A percentile compares a stretch with the other conserved stretches of the same genome.
phyloP scores from a whole-genome alignment of 192 early-diverging fungal species.

The Rhizophlyctis rosea region DNA sequence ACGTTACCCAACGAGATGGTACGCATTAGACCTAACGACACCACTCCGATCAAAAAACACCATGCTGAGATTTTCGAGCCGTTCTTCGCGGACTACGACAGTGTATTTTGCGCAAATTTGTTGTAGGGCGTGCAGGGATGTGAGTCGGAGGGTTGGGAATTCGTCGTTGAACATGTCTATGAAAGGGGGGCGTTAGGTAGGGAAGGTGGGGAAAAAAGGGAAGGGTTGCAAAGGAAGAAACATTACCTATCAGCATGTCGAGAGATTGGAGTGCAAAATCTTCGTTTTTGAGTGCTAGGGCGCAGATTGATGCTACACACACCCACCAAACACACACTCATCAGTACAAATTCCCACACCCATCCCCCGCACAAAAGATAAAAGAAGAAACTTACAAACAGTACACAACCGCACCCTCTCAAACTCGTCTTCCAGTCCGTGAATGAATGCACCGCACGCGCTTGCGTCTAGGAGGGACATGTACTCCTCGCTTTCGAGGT shows the following conservation, averaged over 20 bases:
- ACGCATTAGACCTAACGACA: conserved; percentile 65
- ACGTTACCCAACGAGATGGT: conserved; percentile 67
- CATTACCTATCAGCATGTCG: conserved; percentile 74
- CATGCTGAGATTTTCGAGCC: conserved; percentile 68
- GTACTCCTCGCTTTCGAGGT: conserved; percentile 3
- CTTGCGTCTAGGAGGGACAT: conserved; percentile 4
- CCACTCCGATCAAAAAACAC: conserved; percentile 75
- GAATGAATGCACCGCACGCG: conserved; percentile 91
- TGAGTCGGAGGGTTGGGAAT: conserved; percentile 77
- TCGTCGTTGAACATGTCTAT: conserved; percentile 97
- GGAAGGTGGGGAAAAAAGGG: too few relatives aligned
- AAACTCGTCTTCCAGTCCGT: conserved; percentile 94
- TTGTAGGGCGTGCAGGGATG: conserved; percentile 71
- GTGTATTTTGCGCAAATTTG: conserved; percentile 59
- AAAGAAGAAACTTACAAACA: conserved; percentile 75
- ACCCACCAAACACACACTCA: too few relatives aligned
- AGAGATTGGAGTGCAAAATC: conserved; percentile 68
- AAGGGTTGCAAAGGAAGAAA: too few relatives aligned
- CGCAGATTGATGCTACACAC: too few relatives aligned
- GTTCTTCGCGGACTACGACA: conserved; percentile 66
- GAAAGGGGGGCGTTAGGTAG: too few relatives aligned
- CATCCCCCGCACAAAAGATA: conserved; percentile 78
- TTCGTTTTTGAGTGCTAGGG: too few relatives aligned
- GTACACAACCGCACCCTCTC: conserved; percentile 81
- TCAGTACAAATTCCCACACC: too few relatives aligned